These are phyloP conservation scores for Talaromyces borbonicus DNA, from an alignment of 495 filamentous ascomycete species.

Conservation along the genomic window DNA sequence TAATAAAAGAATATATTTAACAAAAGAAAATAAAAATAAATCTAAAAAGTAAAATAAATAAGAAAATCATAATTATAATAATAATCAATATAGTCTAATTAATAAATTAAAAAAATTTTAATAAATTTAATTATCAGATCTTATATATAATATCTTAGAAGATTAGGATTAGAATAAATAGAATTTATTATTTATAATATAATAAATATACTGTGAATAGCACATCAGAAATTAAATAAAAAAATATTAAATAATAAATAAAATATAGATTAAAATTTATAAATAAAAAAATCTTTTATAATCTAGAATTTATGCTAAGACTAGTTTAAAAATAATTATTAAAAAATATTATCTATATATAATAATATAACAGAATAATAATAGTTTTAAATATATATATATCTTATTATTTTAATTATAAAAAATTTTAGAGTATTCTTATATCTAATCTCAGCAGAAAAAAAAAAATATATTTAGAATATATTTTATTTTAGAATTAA, in stretches of 20 bases:
- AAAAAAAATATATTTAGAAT: too few species aligned
- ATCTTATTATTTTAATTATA: neutral
- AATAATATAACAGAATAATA: neutral
- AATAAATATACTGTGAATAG: too few species aligned
- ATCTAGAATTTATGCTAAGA: neutral
- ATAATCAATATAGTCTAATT: neutral
- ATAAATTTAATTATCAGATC: too few species aligned
- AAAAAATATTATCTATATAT: neutral
- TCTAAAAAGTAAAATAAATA: neutral
- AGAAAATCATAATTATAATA: neutral
- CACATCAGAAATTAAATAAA: neutral
- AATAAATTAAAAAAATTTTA: neutral
- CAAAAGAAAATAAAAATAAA: neutral
- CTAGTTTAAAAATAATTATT: neutral
- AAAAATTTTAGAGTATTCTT: neutral
- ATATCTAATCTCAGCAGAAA: too few species aligned
- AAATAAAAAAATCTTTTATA: neutral
- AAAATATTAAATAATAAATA: neutral
- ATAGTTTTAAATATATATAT: neutral
- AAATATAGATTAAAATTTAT: neutral
- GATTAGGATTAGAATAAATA: too few species aligned
- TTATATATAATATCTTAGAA: too few species aligned
- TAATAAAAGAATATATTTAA: neutral
- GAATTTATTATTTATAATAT: too few species aligned
- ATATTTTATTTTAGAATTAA: too few species aligned